phyloP scores from a whole-genome alignment of 805 yeast genomes.

The Candida pseudoglaebosa region DNA sequence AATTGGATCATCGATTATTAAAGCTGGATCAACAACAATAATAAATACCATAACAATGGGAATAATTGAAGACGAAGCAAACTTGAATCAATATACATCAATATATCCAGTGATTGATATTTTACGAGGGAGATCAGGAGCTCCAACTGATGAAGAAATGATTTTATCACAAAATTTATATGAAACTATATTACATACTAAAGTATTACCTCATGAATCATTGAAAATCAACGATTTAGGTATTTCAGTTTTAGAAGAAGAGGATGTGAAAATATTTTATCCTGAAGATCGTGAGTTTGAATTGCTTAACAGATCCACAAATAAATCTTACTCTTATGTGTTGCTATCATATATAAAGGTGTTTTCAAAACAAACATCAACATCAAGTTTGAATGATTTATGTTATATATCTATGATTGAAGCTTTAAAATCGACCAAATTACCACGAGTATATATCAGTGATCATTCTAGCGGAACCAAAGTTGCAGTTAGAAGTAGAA shows the following conservation, averaged over 20 bases:
- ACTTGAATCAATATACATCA: slow-evolving; percentile 23
- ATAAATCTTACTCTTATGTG: slow-evolving; percentile 37
- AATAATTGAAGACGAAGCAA: slow-evolving; percentile 45
- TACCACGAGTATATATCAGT: slow-evolving; percentile 69
- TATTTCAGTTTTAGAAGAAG: slow-evolving; percentile 17
- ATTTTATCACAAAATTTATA: slow-evolving; percentile 61
- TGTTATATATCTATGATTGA: slow-evolving; percentile 65
- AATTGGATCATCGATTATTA: slow-evolving; percentile 67
- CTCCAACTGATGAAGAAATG: slow-evolving; percentile 86
- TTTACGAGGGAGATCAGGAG: slow-evolving; percentile 69
- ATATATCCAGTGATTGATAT: slow-evolving; percentile 76
- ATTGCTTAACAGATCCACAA: slow-evolving; percentile 12
- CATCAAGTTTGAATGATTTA: slow-evolving; percentile 78
- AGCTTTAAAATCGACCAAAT: slow-evolving; percentile 54
- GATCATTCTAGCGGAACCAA: slow-evolving; percentile 53
- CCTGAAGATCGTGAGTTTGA: slow-evolving; percentile 18
- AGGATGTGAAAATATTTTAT: slow-evolving; percentile 16
- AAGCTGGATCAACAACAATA: slow-evolving; percentile 68
- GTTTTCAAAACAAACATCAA: slow-evolving; percentile 50
- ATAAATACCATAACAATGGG: slow-evolving; percentile 71
- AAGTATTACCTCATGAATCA: slow-evolving; percentile 40
- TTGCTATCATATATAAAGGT: slow-evolving; percentile 72
- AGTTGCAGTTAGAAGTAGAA: slow-evolving; percentile 48
- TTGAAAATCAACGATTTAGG: slow-evolving; percentile 16
- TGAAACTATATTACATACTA: slow-evolving; percentile 56